Evolutionary conservation across 306 rosid species (phyloP).

Genomic region (Cucumis sativus): Cucumber_9930_V3 NC_026655.2:31791001-31791500

Average conservation of each 20-base stretch:
- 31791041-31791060: constrained; percentile 70
- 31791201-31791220: constrained; percentile 75
- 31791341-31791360: constrained; percentile 79
- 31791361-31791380: constrained; percentile 99
- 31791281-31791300: constrained; percentile 63
- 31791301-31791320: constrained; percentile 81
- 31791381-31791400: constrained; percentile 96
- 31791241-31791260: constrained; percentile 81
- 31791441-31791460: constrained; percentile 52
- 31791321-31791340: constrained; percentile 59
- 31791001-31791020: constrained; percentile 76
- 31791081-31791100: constrained; percentile 84
- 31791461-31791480: constrained; percentile 34
- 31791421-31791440: constrained; percentile 79
- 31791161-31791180: constrained; percentile 84
- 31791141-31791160: constrained; percentile 75
- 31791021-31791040: constrained; percentile 78
- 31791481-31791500: constrained; percentile 24
- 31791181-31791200: constrained; percentile 77
- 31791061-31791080: constrained; percentile 77
- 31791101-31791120: constrained; percentile 86
- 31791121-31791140: constrained; percentile 93
- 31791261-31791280: constrained; percentile 57
- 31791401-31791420: constrained; percentile 90
- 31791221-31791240: constrained; percentile 71